A percentile compares a stretch with the other conserved stretches of the same genome.
Conservation (phyloP, 2,329 filamentous ascomycete species). For the Exophiala sp. region DNA sequence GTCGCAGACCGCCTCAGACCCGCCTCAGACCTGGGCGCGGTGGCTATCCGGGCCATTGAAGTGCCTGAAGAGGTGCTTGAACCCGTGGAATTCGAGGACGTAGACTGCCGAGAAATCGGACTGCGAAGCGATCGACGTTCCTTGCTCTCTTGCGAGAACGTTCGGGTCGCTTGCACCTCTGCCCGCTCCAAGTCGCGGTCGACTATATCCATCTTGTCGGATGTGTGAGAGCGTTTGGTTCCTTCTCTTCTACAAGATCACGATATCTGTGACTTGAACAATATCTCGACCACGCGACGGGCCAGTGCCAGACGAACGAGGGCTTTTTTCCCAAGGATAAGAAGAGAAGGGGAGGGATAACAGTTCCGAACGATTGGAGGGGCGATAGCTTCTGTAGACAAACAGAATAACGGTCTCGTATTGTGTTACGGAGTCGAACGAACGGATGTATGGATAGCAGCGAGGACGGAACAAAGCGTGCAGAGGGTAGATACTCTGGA, state of each 20-base stretch:
- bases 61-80: constrained; percentile 21
- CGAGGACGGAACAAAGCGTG: too few species aligned
- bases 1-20: constrained; percentile 22
- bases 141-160: constrained; percentile 22
- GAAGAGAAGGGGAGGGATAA: not conserved
- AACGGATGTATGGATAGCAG: too few species aligned
- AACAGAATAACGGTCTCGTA: too few species aligned
- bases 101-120: constrained; percentile 15
- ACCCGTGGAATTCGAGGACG: constrained; percentile 27
- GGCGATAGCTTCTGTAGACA: too few species aligned
- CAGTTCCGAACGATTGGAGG: too few species aligned
- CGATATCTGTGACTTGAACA: not conserved
- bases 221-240: not conserved
- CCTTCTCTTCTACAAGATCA: not conserved
- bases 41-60: constrained; percentile 25
- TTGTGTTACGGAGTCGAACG: too few species aligned
- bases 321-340: not conserved
- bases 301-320: not conserved
- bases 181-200: constrained; percentile 37
- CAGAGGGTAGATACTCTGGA: too few species aligned
- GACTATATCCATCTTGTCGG: constrained; percentile 34
- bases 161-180: constrained; percentile 30
- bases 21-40: constrained; percentile 18
- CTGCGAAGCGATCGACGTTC: constrained; percentile 23
- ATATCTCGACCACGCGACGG: not conserved